These are phyloP conservation scores for Pseudohalonectria lignicola DNA, from an alignment of 2,329 filamentous ascomycete species.

Conservation along the genomic window DNA sequence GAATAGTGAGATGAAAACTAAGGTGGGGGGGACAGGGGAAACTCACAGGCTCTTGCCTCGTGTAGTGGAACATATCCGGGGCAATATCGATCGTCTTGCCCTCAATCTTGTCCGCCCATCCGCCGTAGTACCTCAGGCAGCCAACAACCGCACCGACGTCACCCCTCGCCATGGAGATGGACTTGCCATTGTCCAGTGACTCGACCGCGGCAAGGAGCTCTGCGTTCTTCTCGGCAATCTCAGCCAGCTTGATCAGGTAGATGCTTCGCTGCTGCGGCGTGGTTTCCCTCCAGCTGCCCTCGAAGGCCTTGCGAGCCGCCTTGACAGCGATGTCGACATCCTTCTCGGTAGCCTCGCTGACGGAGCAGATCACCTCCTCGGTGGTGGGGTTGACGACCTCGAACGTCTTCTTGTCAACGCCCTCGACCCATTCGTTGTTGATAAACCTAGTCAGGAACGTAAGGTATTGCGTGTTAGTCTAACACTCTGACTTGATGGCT, in stretches of 20 bases:
- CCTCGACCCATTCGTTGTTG: slow-evolving; percentile 83
- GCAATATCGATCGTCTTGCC: slow-evolving; percentile 78
- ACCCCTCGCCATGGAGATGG: slow-evolving; percentile 62
- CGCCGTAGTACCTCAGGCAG: slow-evolving; percentile 76
- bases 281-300: slow-evolving; percentile 57
- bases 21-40: too few relatives aligned
- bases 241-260: slow-evolving; percentile 64
- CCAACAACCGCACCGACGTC: slow-evolving; percentile 59
- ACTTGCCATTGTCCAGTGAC: slow-evolving; percentile 82
- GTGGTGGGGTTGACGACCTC: slow-evolving; percentile 83
- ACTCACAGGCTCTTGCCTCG: slow-evolving; percentile 60
- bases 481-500: not conserved
- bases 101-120: slow-evolving; percentile 86
- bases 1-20: too few relatives aligned
- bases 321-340: slow-evolving; percentile 71
- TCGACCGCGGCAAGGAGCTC: slow-evolving; percentile 73
- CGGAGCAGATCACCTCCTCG: slow-evolving; percentile 74
- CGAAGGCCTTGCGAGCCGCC: slow-evolving; percentile 78
- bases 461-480: slow-evolving; percentile 11
- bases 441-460: slow-evolving; percentile 52
- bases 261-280: slow-evolving; percentile 62
- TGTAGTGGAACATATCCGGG: slow-evolving; percentile 75
- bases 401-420: slow-evolving; percentile 79
- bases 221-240: slow-evolving; percentile 67
- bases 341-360: slow-evolving; percentile 81